Percentiles rank a stretch among this genome's conserved stretches.
These are phyloP conservation scores for Tolypocladium sp. DNA, from an alignment of 2,329 filamentous ascomycete genomes.

Conservation along the genomic window DNA sequence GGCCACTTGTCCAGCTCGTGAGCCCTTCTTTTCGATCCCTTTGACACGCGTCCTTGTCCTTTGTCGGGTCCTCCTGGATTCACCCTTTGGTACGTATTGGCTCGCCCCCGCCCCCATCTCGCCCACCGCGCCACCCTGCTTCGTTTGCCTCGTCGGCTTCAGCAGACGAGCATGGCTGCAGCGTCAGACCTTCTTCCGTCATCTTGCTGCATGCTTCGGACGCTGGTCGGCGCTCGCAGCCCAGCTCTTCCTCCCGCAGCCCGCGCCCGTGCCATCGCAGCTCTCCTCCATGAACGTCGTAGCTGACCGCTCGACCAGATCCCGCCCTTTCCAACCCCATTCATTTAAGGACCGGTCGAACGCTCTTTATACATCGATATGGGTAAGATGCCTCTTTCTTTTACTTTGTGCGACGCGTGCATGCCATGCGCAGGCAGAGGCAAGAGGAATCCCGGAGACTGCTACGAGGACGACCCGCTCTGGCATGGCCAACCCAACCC, in stretches of 20 bases:
- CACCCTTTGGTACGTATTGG: conserved; percentile 7
- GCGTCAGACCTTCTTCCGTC: neutral
- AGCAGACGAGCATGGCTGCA: neutral
- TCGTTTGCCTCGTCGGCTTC: neutral
- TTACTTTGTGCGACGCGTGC: conserved; percentile 5
- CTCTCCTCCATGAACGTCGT: conserved; percentile 8
- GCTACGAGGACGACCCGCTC: conserved; percentile 11
- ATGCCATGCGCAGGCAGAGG: conserved; percentile 15
- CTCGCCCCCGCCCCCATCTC: neutral
- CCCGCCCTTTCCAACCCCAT: conserved; percentile 19
- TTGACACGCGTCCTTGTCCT: conserved; percentile 23
- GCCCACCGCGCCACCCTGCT: neutral
- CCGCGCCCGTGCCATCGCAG: conserved; percentile 3
- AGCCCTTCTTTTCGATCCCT: conserved; percentile 17
- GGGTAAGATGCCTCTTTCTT: conserved; percentile 29
- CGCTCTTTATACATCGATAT: conserved; percentile 30
- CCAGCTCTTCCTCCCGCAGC: neutral
- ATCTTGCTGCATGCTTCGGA: neutral
- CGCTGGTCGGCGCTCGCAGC: neutral
- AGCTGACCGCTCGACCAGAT: conserved; percentile 16
- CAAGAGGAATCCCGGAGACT: conserved; percentile 9
- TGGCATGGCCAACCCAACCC: conserved; percentile 3
- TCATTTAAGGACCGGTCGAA: conserved; percentile 17
- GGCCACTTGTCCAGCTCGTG: conserved; percentile 15
- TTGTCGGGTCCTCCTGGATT: conserved; percentile 3